A percentile compares a stretch with the other conserved stretches of the same genome.
Evolutionary conservation across 441 rosid genomes (phyloP).

Genomic region (Aleurites moluccanus): DNA sequence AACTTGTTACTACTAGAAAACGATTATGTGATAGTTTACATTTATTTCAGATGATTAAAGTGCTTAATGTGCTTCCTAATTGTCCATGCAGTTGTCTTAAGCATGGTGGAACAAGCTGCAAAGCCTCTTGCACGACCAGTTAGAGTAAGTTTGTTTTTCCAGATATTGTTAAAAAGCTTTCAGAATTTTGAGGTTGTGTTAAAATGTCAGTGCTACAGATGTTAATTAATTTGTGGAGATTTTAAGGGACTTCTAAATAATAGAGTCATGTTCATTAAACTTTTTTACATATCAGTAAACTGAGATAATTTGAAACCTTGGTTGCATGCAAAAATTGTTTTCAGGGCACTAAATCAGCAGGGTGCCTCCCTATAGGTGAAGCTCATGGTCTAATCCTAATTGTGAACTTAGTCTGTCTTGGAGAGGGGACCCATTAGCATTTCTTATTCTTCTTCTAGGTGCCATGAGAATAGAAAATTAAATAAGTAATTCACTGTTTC

Average conservation of each 20-base stretch:
- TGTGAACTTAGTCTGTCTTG: neutral
- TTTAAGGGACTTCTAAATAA: neutral
- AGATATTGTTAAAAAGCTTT: conserved; percentile 15
- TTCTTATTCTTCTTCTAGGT: neutral
- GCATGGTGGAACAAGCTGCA: conserved; percentile 97
- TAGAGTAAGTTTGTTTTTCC: conserved; percentile 48
- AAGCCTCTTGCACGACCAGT: conserved; percentile 98
- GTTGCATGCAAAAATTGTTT: neutral
- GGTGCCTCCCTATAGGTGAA: neutral
- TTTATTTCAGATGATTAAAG: conserved; percentile 18
- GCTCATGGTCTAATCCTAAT: neutral
- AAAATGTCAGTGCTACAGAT: conserved; percentile 2
- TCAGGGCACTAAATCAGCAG: neutral
- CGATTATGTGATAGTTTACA: conserved; percentile 16
- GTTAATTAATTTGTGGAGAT: conserved; percentile 9
- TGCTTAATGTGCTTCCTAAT: conserved; percentile 27
- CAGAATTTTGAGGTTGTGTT: conserved; percentile 10
- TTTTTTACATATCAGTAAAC: neutral
- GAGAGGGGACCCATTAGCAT: neutral
- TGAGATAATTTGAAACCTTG: neutral
- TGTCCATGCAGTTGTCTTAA: conserved; percentile 68
- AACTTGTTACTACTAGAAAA: conserved; percentile 1
- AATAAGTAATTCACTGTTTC: neutral
- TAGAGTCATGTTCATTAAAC: neutral
- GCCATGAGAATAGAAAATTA: neutral